Evolutionary conservation across 305 asterid genomes (phyloP), one percentile per base, ranked within the genome.

Genomic region (Withania somnifera): DNA sequence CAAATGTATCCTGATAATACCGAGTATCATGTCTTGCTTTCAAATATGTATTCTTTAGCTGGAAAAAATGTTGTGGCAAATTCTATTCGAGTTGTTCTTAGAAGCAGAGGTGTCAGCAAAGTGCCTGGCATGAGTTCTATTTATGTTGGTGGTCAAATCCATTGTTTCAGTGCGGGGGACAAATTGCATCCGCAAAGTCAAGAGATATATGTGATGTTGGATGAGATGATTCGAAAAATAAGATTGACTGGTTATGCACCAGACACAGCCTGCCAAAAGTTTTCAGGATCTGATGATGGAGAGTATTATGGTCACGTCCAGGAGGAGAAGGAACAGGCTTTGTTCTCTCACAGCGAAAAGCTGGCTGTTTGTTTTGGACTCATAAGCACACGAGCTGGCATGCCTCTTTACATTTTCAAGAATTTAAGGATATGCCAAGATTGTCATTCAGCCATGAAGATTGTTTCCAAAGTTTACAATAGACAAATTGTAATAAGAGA

Each of bases 121-220:
- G 82, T 89, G 11, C 97, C 98, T 0, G 97, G 98, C 30, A 83
- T 86, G 19, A 93, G 97, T 15, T 88, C 87, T n/a, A 85, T 88
- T 87, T 86, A 88, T 77, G 67, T 91, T 57, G 47, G 87, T 4
- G 91, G 94, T 58, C 87, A 84, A 78, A 81, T 88, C 80, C 93
- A 93, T 83, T 90, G 82, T 83, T 89, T 93, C 54, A 83, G 87
- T 79, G 89, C 93, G 1, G 95, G 97, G 79, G 93, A 92, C 45
- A 91, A 86, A 60, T 87, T 90, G 0, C 93, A 90, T 85, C 87
- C 86, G 0, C 89, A 9, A 79, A 88, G 84, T 51, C 80, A 68
- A 6, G 90, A 88, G 82, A 85, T 89, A 67, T 91, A 92, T 85
- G 36, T 6, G 60, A 88, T 47, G 94, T 79, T 90, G 87, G 93